These are phyloP conservation scores for Aspergillus candidus DNA, from an alignment of 2,329 filamentous ascomycete genomes.

Conservation along the genomic window DNA sequence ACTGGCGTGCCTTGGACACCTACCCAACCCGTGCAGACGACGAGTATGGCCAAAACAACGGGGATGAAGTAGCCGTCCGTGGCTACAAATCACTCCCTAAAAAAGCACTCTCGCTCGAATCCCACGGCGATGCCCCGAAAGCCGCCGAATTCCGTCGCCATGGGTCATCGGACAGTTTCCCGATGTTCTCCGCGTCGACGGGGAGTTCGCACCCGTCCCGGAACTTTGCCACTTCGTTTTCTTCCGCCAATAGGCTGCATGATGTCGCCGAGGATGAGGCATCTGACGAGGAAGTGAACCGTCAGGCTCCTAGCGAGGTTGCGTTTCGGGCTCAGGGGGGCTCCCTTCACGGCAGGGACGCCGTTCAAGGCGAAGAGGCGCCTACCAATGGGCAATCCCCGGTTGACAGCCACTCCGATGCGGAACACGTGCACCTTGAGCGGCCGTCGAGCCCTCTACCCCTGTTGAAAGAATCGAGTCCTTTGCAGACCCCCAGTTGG, in stretches of 20 bases:
- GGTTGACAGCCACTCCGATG: constrained; percentile 20
- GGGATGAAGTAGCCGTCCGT: constrained; percentile 38
- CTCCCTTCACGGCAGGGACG: constrained; percentile 8
- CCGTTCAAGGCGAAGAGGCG: constrained; percentile 14
- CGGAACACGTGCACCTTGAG: constrained; percentile 38
- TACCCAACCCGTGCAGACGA: constrained; percentile 22
- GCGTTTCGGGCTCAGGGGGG: constrained; percentile 4
- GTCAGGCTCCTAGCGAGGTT: constrained; percentile 1
- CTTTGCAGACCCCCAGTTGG: constrained; percentile 15
- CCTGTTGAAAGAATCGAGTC: constrained; percentile 32
- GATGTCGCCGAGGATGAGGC: constrained; percentile 16
- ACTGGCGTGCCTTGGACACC: constrained; percentile 29
- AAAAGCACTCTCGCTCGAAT: constrained; percentile 45
- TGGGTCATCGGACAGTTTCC: constrained; percentile 57
- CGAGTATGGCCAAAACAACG: too few relatives aligned
- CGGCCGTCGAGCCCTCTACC: constrained; percentile 35
- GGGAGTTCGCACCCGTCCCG: constrained; percentile 49
- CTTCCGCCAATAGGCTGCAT: constrained; percentile 26
- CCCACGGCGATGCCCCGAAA: constrained; percentile 26
- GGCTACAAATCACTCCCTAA: constrained; percentile 48
- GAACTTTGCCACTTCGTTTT: constrained; percentile 49
- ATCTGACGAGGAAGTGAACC: constrained; percentile 16
- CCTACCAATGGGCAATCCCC: constrained; percentile 18
- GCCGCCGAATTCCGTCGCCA: constrained; percentile 43
- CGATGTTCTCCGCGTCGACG: constrained; percentile 58